A percentile compares a stretch with the other conserved stretches of the same genome.
Conservation (phyloP, 139 green algal genomes). For the Asterochloris erici region DNA sequence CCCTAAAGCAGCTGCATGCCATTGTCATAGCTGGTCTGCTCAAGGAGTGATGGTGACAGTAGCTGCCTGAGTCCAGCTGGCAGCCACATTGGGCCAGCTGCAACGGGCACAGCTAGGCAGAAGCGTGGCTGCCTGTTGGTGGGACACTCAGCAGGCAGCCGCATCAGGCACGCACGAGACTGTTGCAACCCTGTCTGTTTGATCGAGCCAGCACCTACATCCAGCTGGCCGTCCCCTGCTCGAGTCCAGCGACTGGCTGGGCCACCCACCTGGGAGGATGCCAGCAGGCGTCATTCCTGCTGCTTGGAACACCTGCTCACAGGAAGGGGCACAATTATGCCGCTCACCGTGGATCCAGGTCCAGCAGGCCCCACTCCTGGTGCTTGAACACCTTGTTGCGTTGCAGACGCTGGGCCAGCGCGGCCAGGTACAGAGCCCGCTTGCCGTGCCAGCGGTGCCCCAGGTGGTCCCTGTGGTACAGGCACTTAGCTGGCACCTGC, state of each 20-base stretch:
- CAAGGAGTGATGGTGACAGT: too few species aligned
- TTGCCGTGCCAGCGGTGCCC: conserved; percentile 74
- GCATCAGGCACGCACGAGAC: neutral
- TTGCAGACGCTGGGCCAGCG: conserved; percentile 36
- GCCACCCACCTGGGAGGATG: neutral
- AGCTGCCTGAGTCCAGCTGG: too few species aligned
- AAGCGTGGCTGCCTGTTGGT: neutral
- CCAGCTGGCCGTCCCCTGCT: neutral
- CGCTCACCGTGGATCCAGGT: conserved; percentile 38
- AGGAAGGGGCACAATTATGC: neutral
- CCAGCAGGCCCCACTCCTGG: conserved; percentile 31
- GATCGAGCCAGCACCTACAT: neutral
- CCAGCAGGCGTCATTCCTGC: neutral
- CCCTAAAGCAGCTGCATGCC: too few species aligned
- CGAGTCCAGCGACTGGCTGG: neutral
- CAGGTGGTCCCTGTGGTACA: conserved; percentile 68
- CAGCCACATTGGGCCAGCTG: too few species aligned
- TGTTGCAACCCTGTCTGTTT: neutral
- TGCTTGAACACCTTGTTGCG: conserved; percentile 19
- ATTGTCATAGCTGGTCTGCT: too few species aligned
- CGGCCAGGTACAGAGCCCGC: conserved; percentile 57
- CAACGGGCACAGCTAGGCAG: neutral
- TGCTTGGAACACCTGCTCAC: neutral
- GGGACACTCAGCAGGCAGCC: neutral
- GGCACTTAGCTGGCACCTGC: conserved; percentile 53